Evolutionary conservation across 2,329 filamentous ascomycete species (phyloP).

Genomic region (Diaporthe caulivora): DNA sequence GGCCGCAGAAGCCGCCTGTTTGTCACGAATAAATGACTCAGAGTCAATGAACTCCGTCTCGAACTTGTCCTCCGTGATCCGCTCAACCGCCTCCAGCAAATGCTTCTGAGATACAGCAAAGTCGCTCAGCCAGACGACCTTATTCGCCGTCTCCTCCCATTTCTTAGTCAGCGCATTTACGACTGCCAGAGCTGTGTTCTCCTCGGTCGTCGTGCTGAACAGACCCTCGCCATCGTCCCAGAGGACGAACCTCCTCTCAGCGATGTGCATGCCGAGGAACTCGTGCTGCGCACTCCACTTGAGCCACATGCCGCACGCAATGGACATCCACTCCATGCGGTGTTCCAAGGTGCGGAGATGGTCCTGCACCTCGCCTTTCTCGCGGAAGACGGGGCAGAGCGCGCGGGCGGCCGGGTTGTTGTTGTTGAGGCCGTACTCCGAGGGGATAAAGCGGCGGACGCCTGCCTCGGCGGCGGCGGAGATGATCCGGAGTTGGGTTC

Average conservation of each 20-base stretch:
- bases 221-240: constrained; percentile 51
- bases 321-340: constrained; percentile 48
- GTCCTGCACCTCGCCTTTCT: constrained; percentile 47
- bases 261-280: constrained; percentile 44
- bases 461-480: constrained; percentile 67
- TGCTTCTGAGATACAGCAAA: constrained; percentile 49
- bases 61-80: constrained; percentile 59
- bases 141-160: constrained; percentile 50
- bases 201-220: constrained; percentile 51
- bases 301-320: constrained; percentile 48
- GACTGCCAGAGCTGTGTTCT: constrained; percentile 49
- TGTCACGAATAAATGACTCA: constrained; percentile 44
- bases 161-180: constrained; percentile 45
- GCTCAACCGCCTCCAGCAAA: constrained; percentile 61
- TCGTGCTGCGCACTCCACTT: constrained; percentile 45
- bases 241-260: constrained; percentile 43
- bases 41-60: constrained; percentile 45
- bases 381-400: constrained; percentile 44
- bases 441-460: constrained; percentile 67
- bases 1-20: constrained; percentile 44
- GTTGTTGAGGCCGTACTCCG: constrained; percentile 61
- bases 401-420: constrained; percentile 44
- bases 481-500: constrained; percentile 63
- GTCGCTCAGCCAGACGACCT: constrained; percentile 49
- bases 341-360: constrained; percentile 45